Evolutionary conservation across 2,329 filamentous ascomycete species (phyloP), one percentile per base, ranked within the genome.

Genomic region (Fusarium compactum): DNA sequence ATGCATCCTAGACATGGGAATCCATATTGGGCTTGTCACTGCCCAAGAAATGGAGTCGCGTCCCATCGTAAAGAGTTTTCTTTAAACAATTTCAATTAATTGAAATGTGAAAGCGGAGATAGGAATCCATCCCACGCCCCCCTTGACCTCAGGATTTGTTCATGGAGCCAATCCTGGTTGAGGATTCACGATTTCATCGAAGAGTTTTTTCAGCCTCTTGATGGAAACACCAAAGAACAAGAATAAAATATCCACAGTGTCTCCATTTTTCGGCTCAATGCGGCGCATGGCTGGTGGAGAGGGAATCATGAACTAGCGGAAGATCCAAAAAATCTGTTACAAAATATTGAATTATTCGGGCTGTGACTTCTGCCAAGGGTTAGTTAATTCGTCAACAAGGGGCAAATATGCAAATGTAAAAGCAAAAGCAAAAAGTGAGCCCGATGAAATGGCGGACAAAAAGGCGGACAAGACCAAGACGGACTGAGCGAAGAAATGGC

Each of bases 81-180:
- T 16, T 41, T 52, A 41, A 52, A 52, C 50, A 52, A 46, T 51
- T 44, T 45, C 50, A 52, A 46, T 51, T 44, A 48, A 30, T 48
- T 58, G 30, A 52, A 59, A 59, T 30, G 51, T 50, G 56, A 58
- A 40, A 68, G 69, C 63, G 64, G 67, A 71, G 50, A 27, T 52
- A 52, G 65, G 22, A 41, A 43, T 22, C 55, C 64, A 51, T 22
- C 27, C 22, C 50, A 52, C 50, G 50, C 50, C 50, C 41, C 34
- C 32, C 44, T 46, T 52, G 18, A 34, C 44, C n/a, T 52, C 14
- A 34, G 18, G 20, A 52, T 18, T 27, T 27, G 6, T 12, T n/a
- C 24, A 24, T 67, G 71, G 47, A 22, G 64, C 60, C 18, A 59
- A 74, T 66, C 70, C 67, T 55, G 54, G 72, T 48, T 65, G 38